Conservation (phyloP, 2,329 filamentous ascomycete genomes). For the Neoscytalidium dimidiatum region DNA sequence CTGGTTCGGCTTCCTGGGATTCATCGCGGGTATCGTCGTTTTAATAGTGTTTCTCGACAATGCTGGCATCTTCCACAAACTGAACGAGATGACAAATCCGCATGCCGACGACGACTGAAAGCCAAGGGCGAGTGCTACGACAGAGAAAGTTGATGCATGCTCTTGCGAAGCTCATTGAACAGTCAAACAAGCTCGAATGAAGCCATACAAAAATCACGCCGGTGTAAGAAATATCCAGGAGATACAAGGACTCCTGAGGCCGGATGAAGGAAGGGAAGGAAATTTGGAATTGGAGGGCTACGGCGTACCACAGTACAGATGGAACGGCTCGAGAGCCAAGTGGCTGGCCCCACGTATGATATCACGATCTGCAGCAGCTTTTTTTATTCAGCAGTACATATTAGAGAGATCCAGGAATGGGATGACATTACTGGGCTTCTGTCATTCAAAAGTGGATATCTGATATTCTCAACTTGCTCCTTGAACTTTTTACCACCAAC, state of each 20-base stretch:
- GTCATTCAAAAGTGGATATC: conserved; percentile 8
- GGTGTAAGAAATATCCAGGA: too few relatives aligned
- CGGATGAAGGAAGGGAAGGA: neutral
- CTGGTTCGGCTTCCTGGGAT: conserved; percentile 47
- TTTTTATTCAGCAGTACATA: conserved; percentile 4
- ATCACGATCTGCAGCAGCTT: neutral
- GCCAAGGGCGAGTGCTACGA: neutral
- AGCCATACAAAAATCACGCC: too few relatives aligned
- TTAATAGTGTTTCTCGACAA: conserved; percentile 47
- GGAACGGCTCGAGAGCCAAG: neutral
- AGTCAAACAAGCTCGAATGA: too few relatives aligned
- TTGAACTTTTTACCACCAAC: conserved; percentile 9
- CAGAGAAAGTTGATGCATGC: neutral
- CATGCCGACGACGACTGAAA: neutral
- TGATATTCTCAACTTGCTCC: conserved; percentile 13
- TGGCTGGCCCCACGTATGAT: conserved; percentile 11
- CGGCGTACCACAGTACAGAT: too few relatives aligned
- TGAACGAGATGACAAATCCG: neutral
- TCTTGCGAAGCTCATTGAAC: too few relatives aligned
- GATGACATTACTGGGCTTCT: neutral
- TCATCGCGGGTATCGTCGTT: conserved; percentile 49
- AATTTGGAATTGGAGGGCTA: neutral
- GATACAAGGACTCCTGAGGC: too few relatives aligned
- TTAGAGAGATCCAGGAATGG: neutral
- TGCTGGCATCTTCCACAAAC: conserved; percentile 24